phyloP scores from a whole-genome alignment of 1,284 basidiomycete genomes.

The Tylopilus sp. region DNA sequence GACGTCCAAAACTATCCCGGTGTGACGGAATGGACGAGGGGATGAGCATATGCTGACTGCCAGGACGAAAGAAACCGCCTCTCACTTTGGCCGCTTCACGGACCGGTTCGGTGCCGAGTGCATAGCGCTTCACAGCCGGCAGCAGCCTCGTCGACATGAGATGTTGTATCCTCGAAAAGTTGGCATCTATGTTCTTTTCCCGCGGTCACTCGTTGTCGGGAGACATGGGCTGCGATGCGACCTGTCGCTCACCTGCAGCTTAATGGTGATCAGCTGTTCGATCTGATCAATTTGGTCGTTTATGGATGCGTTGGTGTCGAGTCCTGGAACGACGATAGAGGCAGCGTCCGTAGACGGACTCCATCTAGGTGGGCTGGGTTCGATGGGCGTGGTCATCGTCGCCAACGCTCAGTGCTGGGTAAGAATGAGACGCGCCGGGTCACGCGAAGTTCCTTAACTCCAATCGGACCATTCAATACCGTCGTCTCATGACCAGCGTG shows the following conservation, averaged over 20 bases:
- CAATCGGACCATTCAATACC: no score
- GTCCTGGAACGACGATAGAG: slow-evolving; percentile 66
- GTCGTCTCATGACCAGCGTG: no score
- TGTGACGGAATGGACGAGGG: background rate
- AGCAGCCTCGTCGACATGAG: slow-evolving; percentile 79
- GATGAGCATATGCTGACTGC: background rate
- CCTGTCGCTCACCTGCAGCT: slow-evolving; percentile 57
- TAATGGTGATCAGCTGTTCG: slow-evolving; percentile 91
- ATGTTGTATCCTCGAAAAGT: slow-evolving; percentile 88
- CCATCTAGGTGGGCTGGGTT: slow-evolving; percentile 58
- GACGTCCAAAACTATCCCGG: slow-evolving; percentile 83
- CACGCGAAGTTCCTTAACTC: no score
- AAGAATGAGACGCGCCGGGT: background rate
- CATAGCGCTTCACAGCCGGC: slow-evolving; percentile 86
- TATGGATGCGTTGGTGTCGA: slow-evolving; percentile 71
- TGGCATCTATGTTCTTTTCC: slow-evolving; percentile 84
- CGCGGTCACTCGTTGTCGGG: slow-evolving; percentile 14
- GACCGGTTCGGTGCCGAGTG: slow-evolving; percentile 82
- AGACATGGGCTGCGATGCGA: background rate
- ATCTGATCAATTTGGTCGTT: slow-evolving; percentile 91
- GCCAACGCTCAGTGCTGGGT: background rate
- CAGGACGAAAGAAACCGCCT: slow-evolving; percentile 13
- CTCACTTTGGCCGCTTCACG: slow-evolving; percentile 81
- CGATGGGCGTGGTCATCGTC: slow-evolving; percentile 35
- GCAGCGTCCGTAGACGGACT: slow-evolving; percentile 58